A percentile compares a stretch with the other conserved stretches of the same genome.
phyloP scores from a whole-genome alignment of 164 flowering plant species.

The Sextonia rubra region DNA sequence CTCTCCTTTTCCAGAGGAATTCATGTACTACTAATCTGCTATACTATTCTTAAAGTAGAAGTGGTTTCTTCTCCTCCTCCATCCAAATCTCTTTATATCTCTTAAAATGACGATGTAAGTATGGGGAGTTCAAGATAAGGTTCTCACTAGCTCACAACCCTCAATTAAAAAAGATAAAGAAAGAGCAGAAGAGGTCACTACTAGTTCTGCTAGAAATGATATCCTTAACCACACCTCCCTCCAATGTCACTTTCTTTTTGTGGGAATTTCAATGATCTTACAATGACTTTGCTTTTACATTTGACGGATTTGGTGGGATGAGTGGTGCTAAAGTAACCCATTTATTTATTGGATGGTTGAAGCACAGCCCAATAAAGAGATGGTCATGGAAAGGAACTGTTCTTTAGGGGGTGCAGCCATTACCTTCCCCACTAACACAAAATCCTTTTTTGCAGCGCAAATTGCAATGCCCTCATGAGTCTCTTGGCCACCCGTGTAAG shows the following conservation, averaged over 20 bases:
- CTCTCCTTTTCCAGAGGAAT: neutral
- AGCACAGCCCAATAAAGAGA: conserved; percentile 22
- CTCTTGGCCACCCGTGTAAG: no score
- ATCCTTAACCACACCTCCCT: conserved; percentile 6
- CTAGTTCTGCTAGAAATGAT: conserved; percentile 29
- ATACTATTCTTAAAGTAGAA: neutral
- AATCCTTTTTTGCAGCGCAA: conserved; percentile 11
- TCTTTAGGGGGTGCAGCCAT: conserved; percentile 13
- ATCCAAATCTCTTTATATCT: neutral
- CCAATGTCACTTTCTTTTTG: conserved; percentile 17
- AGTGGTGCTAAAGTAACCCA: conserved; percentile 21
- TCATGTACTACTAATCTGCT: no score
- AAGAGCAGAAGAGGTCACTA: conserved; percentile 7
- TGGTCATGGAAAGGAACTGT: conserved; percentile 12
- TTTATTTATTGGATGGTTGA: conserved; percentile 29
- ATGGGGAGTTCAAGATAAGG: neutral
- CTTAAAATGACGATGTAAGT: neutral
- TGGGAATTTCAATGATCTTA: conserved; percentile 41
- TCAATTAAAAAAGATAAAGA: no score
- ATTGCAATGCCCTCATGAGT: neutral
- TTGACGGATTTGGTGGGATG: conserved; percentile 20
- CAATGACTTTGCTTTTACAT: conserved; percentile 20
- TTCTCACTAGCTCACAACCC: neutral
- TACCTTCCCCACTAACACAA: conserved; percentile 19
- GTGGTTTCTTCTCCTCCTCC: neutral